These are phyloP conservation scores for Farysia itapuensis DNA, from an alignment of 1,284 basidiomycete species.

Conservation along the genomic window DNA sequence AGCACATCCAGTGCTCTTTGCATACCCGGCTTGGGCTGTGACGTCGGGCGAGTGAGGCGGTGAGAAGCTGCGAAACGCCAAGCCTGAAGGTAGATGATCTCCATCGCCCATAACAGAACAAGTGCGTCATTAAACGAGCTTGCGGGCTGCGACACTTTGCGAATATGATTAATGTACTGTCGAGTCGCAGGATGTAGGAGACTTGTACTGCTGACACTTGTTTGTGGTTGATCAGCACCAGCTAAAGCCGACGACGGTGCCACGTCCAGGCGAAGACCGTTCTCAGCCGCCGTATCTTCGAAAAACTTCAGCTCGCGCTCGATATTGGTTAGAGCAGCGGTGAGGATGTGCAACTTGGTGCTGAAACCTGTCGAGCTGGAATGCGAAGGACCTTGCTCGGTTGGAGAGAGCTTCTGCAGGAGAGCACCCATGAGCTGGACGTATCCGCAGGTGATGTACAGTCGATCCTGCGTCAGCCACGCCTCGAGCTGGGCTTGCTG, in stretches of 20 bases:
- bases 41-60: background rate
- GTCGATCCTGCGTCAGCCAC: constrained; percentile 28
- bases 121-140: constrained; percentile 47
- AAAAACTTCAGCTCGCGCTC: background rate
- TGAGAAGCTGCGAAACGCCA: constrained; percentile 65
- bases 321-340: background rate
- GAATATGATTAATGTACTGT: background rate
- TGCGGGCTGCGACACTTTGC: background rate
- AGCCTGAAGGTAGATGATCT: constrained; percentile 69
- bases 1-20: background rate
- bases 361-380: background rate
- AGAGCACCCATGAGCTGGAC: constrained; percentile 6
- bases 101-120: constrained; percentile 76
- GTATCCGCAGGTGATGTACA: constrained; percentile 21
- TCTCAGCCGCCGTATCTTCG: background rate
- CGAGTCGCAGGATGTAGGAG: background rate
- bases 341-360: background rate
- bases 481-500: background rate
- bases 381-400: background rate
- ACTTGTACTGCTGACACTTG: too few relatives aligned
- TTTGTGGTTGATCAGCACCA: background rate
- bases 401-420: background rate
- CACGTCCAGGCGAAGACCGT: background rate
- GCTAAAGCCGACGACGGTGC: background rate
- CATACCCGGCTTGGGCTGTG: background rate